phyloP scores from a whole-genome alignment of 768 basidiomycete genomes.

The Serendipita vermifera region DNA sequence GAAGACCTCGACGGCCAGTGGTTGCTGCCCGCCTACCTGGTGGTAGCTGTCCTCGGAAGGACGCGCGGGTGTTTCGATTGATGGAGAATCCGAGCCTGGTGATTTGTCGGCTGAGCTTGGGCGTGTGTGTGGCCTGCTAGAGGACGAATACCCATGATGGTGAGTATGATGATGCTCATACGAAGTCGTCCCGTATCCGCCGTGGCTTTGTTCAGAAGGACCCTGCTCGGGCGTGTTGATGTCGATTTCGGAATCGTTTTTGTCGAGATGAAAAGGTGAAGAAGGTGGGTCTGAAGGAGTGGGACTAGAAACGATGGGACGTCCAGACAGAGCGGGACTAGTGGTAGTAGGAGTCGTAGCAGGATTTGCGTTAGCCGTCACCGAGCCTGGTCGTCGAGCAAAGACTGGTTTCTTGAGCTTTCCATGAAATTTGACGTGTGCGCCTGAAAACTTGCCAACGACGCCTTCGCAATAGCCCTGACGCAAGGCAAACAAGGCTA shows the following conservation, averaged over 20 bases:
- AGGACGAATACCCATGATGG: neutral
- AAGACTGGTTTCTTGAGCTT: constrained; percentile 71
- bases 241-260: neutral
- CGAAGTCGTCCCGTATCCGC: neutral
- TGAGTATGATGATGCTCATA: neutral
- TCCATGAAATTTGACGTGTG: constrained; percentile 53
- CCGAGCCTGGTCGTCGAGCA: constrained; percentile 39
- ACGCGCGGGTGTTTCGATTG: neutral
- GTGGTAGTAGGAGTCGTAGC: neutral
- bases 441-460: constrained; percentile 56
- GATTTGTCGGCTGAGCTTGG: neutral
- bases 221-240: neutral
- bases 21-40: neutral
- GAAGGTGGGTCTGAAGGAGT: constrained; percentile 7
- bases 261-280: constrained; percentile 4
- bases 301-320: constrained; percentile 9
- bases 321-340: constrained; percentile 3
- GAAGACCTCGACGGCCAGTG: neutral
- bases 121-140: neutral
- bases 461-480: constrained; percentile 84
- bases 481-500: too few species aligned
- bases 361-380: neutral
- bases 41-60: constrained; percentile 4
- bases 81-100: neutral
- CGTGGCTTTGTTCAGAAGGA: constrained; percentile 2